These are phyloP conservation scores for Pseudopyrenochaeta lycopersici DNA, from an alignment of 2,329 filamentous ascomycete species.

Conservation along the genomic window DNA sequence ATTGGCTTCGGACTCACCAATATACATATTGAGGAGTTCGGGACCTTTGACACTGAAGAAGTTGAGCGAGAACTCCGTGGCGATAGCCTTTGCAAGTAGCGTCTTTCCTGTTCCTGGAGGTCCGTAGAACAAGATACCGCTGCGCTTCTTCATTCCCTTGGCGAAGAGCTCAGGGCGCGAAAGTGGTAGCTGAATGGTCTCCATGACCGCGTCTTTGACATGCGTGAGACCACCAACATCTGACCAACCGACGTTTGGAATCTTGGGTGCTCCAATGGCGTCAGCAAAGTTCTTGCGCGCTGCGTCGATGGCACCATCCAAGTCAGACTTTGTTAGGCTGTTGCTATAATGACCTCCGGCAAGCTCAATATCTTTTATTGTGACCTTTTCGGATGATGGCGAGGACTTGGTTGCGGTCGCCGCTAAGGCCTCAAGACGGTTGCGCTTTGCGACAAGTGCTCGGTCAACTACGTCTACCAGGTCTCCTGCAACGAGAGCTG, in stretches of 20 bases:
- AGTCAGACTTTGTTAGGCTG: slow-evolving; percentile 82
- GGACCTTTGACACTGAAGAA: slow-evolving; percentile 95
- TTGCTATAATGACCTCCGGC: slow-evolving; percentile 82
- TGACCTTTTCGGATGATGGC: slow-evolving; percentile 57
- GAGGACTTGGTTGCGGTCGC: slow-evolving; percentile 51
- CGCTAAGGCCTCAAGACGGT: slow-evolving; percentile 79
- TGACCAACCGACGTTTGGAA: slow-evolving; percentile 95
- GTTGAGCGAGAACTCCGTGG: slow-evolving; percentile 91
- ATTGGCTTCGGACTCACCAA: slow-evolving; percentile 92
- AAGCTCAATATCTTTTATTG: slow-evolving; percentile 83
- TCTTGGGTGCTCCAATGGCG: slow-evolving; percentile 96
- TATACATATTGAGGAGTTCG: slow-evolving; percentile 94
- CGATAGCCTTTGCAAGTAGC: slow-evolving; percentile 89
- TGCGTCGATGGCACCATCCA: slow-evolving; percentile 92
- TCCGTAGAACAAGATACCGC: slow-evolving; percentile 90
- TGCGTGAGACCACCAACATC: slow-evolving; percentile 93
- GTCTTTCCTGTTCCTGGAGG: slow-evolving; percentile 93
- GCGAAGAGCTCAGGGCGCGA: slow-evolving; percentile 93
- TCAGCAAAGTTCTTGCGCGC: slow-evolving; percentile 98
- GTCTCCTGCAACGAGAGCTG: slow-evolving; percentile 92
- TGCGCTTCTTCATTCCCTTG: slow-evolving; percentile 97
- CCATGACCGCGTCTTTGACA: slow-evolving; percentile 95
- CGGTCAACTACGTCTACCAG: slow-evolving; percentile 93
- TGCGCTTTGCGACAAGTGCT: slow-evolving; percentile 78
- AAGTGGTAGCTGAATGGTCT: slow-evolving; percentile 93